A percentile compares a stretch with the other conserved stretches of the same genome.
phyloP scores from a whole-genome alignment of 106 monocot species.

The Dioscorea zingiberensis region DNA sequence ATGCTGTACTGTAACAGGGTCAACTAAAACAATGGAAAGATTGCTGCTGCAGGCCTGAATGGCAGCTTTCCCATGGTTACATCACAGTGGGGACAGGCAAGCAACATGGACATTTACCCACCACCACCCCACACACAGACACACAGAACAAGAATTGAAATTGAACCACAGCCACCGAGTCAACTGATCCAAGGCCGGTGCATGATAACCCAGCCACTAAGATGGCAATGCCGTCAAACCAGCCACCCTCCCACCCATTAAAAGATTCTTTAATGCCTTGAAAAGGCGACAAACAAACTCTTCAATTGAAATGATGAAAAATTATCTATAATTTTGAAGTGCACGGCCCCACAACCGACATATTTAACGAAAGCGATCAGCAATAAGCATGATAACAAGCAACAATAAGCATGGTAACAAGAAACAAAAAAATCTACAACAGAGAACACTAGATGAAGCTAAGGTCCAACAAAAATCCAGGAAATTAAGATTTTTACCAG shows the following conservation, averaged over 20 bases:
- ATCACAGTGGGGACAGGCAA: not conserved
- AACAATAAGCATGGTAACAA: not conserved
- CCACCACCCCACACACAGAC: not conserved
- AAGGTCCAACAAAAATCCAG: not conserved
- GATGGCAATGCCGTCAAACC: slow-evolving; percentile 1
- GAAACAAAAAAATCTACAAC: not conserved
- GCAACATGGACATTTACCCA: not conserved
- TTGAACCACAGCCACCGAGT: not conserved
- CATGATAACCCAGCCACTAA: not conserved
- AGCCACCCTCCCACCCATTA: not conserved
- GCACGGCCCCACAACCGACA: slow-evolving; percentile 3
- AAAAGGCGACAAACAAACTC: not conserved
- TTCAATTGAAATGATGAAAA: not conserved
- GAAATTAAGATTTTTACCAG: slow-evolving; percentile 1
- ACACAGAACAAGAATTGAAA: not conserved
- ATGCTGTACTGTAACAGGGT: not conserved
- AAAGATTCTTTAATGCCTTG: not conserved
- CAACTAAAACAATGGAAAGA: not conserved
- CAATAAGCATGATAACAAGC: not conserved
- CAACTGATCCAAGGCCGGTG: not conserved
- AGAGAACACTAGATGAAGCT: not conserved
- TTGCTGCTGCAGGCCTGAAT: not conserved
- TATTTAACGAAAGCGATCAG: slow-evolving; percentile 1
- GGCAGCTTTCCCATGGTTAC: not conserved
- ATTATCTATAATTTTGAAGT: not conserved